phyloP scores from a whole-genome alignment of 192 early-diverging fungal species.

The Backusella westeae region DNA sequence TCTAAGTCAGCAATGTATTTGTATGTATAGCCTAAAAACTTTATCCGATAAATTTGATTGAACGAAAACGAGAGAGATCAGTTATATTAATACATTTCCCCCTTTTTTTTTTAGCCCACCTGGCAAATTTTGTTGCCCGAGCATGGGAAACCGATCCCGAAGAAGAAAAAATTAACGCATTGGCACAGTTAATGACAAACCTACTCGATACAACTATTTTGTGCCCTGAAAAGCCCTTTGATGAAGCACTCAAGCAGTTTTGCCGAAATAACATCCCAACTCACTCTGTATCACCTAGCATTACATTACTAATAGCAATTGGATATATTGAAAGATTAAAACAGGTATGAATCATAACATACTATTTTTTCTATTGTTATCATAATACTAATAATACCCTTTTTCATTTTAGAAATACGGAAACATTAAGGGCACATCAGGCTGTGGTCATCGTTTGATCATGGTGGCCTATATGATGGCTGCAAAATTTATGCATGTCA shows the following conservation, averaged over 20 bases:
- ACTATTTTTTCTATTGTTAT: not conserved
- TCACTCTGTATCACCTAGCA: constrained; percentile 37
- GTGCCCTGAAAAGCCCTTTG: constrained; percentile 2
- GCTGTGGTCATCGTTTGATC: constrained; percentile 46
- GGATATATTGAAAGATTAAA: constrained; percentile 50
- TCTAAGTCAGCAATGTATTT: constrained; percentile 1
- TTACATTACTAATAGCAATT: constrained; percentile 46
- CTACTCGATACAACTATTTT: constrained; percentile 27
- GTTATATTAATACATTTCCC: not conserved
- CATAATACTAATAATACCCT: not conserved
- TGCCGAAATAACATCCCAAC: constrained; percentile 25
- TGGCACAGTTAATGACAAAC: constrained; percentile 21
- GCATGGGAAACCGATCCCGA: constrained; percentile 20
- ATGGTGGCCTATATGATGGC: constrained; percentile 52
- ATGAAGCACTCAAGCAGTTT: constrained; percentile 17
- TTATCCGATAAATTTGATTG: not conserved
- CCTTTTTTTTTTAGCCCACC: constrained; percentile 15
- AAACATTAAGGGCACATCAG: constrained; percentile 41
- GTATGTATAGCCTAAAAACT: not conserved
- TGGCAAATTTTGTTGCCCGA: constrained; percentile 19
- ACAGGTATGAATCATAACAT: constrained; percentile 11
- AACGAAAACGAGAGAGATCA: not conserved
- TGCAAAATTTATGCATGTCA: constrained; percentile 41
- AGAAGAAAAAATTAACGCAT: not conserved
- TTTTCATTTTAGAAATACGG: constrained; percentile 39